A percentile compares a stretch with the other conserved stretches of the same genome.
Evolutionary conservation across 768 basidiomycete genomes (phyloP).

Genomic region (Lactarius evosmus): DNA sequence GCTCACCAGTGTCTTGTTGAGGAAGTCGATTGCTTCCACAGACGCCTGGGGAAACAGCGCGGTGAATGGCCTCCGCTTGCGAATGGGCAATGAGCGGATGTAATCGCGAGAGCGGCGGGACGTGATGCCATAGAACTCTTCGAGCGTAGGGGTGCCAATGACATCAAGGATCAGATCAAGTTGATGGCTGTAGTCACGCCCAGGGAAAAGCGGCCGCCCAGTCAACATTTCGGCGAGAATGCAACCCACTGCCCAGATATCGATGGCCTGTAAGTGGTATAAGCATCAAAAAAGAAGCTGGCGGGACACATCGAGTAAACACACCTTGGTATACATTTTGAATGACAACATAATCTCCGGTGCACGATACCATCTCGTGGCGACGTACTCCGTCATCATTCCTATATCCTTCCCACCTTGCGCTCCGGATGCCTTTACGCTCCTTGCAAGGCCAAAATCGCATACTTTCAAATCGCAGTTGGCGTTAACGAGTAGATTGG

Average conservation of each 20-base stretch:
- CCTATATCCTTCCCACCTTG: conserved; percentile 60
- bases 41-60: conserved; percentile 77
- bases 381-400: conserved; percentile 82
- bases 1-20: conserved; percentile 62
- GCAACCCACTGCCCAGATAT: conserved; percentile 73
- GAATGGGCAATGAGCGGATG: conserved; percentile 80
- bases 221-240: conserved; percentile 80
- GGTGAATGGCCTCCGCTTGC: conserved; percentile 67
- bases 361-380: conserved; percentile 90
- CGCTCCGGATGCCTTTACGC: conserved; percentile 51
- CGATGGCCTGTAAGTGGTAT: conserved; percentile 48
- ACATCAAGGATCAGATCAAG: conserved; percentile 85
- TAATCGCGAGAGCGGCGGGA: conserved; percentile 83
- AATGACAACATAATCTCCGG: conserved; percentile 95
- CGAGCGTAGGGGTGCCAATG: conserved; percentile 83
- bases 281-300: neutral
- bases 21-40: conserved; percentile 66
- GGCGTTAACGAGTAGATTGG: conserved; percentile 83
- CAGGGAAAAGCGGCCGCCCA: conserved; percentile 82
- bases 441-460: conserved; percentile 83
- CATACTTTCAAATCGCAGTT: conserved; percentile 89
- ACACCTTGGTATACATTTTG: conserved; percentile 80
- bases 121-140: conserved; percentile 90
- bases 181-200: conserved; percentile 84
- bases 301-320: conserved; percentile 10